Evolutionary conservation across 495 filamentous ascomycete genomes (phyloP), one percentile per base, ranked within the genome.

Genomic region (Penicillium odoratum): DNA sequence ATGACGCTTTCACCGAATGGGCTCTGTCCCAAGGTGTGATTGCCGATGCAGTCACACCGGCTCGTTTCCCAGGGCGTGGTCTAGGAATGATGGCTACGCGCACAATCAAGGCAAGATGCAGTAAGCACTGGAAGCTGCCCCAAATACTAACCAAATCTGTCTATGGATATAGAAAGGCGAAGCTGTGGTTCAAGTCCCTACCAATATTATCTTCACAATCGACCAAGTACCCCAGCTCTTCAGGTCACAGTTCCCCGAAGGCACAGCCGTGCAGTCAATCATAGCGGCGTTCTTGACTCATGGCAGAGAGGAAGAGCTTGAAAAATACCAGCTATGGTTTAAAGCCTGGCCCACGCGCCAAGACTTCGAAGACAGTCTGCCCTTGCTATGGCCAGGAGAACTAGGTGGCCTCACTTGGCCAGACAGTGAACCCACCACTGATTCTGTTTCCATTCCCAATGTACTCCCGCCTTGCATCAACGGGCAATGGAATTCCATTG

Each of bases 51-150:
- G 82, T 92, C 51, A 71, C 68, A 16, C 83, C 87, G 36, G 78
- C 70, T 16, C 74, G 64, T 63, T 82, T 93, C 29, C 82, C 84
- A 8, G 85, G 85, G 2, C 78, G 86, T 26, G 91, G 91, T 7
- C 72, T 93, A 10, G 90, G 92, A 26, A 85, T 96, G 53, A 79
- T 91, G 38, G 87, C 90, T 4, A 85, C 83, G 3, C 78, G 79
- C 15, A 69, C 74, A 6, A 80, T 93, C 55, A 69, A 86, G 74
- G 90, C 91, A 73, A 16, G 61, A 33, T 30, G 28, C 26, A 54
- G 8, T 25, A 49, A 29, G 0, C 10, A 25, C 29, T 7, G 8
- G 3, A 29, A 28, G 43, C 0, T 18, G 18, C 9, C 29, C 4
- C 48, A 48, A 18, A 50, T 40, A 47, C 46, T 34, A 15, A 45